Percentiles rank a stretch among this genome's conserved stretches.
phyloP scores from a whole-genome alignment of 2,329 filamentous ascomycete species.

The Aspergillus chevalieri region DNA sequence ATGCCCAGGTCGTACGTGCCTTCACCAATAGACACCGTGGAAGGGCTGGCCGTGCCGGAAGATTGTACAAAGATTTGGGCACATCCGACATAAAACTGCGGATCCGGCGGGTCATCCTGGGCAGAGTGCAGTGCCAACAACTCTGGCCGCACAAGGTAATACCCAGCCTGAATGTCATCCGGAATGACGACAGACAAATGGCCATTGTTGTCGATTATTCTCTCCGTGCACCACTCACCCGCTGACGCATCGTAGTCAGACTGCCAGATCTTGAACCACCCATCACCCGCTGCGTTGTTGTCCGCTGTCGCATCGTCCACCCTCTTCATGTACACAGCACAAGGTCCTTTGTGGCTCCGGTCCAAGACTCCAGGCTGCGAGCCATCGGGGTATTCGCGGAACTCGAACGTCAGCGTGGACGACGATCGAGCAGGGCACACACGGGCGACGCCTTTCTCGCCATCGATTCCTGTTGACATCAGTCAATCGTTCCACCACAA shows the following conservation, averaged over 20 bases:
- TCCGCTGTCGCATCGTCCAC: conserved; percentile 50
- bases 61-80: conserved; percentile 62
- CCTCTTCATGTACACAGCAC: conserved; percentile 68
- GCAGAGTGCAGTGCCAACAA: conserved; percentile 63
- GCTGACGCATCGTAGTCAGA: conserved; percentile 55
- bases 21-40: conserved; percentile 58
- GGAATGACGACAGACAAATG: conserved; percentile 59
- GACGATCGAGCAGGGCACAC: conserved; percentile 45
- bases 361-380: conserved; percentile 53
- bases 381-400: conserved; percentile 56
- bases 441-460: conserved; percentile 44
- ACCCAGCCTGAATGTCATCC: conserved; percentile 54
- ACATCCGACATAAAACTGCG: conserved; percentile 70
- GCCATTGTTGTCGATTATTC: conserved; percentile 59
- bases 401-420: conserved; percentile 60
- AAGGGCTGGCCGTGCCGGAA: conserved; percentile 43
- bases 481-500: not conserved
- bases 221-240: conserved; percentile 64
- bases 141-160: conserved; percentile 68
- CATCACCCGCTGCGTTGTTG: conserved; percentile 53
- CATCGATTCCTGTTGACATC: conserved; percentile 37
- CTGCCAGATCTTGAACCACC: conserved; percentile 76
- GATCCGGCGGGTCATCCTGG: conserved; percentile 45
- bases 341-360: conserved; percentile 59
- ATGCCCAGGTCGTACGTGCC: conserved; percentile 53